These are phyloP conservation scores for Salix viminalis DNA, from an alignment of 345 rosid genomes.

Conservation along the genomic window DNA sequence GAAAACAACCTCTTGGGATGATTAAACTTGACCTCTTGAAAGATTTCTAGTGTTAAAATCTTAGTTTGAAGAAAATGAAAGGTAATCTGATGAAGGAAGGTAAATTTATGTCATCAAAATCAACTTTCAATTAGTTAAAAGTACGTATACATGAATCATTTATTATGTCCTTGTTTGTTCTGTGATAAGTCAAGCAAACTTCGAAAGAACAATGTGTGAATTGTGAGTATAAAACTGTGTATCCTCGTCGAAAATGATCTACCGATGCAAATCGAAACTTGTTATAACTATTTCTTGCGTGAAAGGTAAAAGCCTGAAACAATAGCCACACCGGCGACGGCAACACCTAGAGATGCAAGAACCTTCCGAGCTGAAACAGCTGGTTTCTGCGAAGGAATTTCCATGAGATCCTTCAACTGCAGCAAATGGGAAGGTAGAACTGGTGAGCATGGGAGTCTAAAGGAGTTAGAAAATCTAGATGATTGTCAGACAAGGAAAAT, in stretches of 20 bases:
- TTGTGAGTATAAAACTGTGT: not conserved
- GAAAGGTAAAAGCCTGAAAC: constrained; percentile 58
- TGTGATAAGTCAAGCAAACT: not conserved
- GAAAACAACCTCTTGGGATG: too few relatives aligned
- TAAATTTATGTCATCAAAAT: not conserved
- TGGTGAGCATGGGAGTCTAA: not conserved
- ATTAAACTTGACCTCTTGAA: too few relatives aligned
- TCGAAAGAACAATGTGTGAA: not conserved
- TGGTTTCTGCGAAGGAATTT: constrained; percentile 50
- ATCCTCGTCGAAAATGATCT: not conserved
- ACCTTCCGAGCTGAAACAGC: constrained; percentile 43
- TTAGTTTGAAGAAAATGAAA: too few relatives aligned
- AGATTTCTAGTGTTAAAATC: too few relatives aligned
- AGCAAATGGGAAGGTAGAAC: not conserved
- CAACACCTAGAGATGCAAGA: constrained; percentile 59
- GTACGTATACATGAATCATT: not conserved
- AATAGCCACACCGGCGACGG: constrained; percentile 66
- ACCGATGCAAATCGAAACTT: not conserved
- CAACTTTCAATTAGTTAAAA: not conserved
- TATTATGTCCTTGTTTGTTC: not conserved
- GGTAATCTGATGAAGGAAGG: too few relatives aligned
- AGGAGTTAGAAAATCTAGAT: not conserved
- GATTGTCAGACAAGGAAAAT: not conserved
- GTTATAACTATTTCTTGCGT: constrained; percentile 43
- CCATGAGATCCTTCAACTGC: constrained; percentile 69